Percentiles rank a stretch among this genome's conserved stretches.
These are phyloP conservation scores for Aspergillus ustus DNA, from an alignment of 2,329 filamentous ascomycete species.

Conservation along the genomic window DNA sequence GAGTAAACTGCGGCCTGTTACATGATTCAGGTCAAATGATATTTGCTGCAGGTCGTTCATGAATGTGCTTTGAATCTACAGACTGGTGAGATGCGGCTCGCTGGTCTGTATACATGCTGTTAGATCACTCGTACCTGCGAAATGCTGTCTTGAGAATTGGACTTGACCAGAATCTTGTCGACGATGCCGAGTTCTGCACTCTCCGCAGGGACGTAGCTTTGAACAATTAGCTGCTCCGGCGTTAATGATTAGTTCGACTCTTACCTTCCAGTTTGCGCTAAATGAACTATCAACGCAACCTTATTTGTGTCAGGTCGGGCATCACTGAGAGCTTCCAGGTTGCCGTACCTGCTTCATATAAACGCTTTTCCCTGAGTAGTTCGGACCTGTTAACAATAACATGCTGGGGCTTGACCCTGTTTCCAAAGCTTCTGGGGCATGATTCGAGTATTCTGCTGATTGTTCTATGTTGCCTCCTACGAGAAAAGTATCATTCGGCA, in stretches of 20 bases:
- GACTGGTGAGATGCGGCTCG: not conserved
- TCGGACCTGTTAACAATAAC: conserved; percentile 86
- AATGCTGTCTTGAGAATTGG: conserved; percentile 74
- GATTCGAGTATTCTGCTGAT: conserved; percentile 1
- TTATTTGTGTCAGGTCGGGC: conserved; percentile 24
- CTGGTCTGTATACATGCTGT: not conserved
- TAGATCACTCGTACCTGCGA: conserved; percentile 51
- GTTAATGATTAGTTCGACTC: not conserved
- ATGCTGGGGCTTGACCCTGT: conserved; percentile 60
- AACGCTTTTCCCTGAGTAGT: conserved; percentile 95
- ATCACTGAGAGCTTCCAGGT: not conserved
- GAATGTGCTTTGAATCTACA: conserved; percentile 65
- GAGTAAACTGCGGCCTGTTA: conserved; percentile 76
- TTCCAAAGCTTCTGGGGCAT: conserved; percentile 4
- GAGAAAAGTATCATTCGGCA: conserved; percentile 80
- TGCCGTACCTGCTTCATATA: conserved; percentile 79
- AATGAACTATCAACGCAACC: conserved; percentile 84
- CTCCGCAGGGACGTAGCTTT: conserved; percentile 82
- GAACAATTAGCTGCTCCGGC: conserved; percentile 5
- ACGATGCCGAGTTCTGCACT: conserved; percentile 80
- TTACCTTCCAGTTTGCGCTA: conserved; percentile 80
- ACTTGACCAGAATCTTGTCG: conserved; percentile 87
- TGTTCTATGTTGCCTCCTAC: conserved; percentile 56
- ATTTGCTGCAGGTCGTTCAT: conserved; percentile 89
- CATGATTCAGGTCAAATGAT: conserved; percentile 73